A percentile compares a stretch with the other conserved stretches of the same genome.
Evolutionary conservation across 345 rosid genomes (phyloP).

Genomic region (Viola odorata): DNA sequence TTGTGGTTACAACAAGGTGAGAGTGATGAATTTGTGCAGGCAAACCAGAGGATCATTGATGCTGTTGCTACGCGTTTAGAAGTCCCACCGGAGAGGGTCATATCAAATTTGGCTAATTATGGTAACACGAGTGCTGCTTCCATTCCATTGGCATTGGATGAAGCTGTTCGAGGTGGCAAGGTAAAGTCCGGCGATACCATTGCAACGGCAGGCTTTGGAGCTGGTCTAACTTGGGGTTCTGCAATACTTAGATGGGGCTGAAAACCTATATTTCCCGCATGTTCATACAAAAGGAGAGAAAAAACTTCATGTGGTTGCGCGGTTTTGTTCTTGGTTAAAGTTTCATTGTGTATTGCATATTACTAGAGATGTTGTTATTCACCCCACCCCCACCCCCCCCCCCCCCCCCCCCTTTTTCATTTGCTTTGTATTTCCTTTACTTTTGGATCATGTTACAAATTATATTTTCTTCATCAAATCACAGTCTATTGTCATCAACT

Average conservation of each 20-base stretch:
- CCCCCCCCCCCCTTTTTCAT: not conserved
- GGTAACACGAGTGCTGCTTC: conserved; percentile 95
- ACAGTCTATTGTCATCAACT: not conserved
- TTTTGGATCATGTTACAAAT: conserved; percentile 19
- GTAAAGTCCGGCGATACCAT: conserved; percentile 73
- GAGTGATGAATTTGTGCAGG: conserved; percentile 46
- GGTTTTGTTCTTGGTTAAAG: conserved; percentile 5
- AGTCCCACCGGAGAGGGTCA: conserved; percentile 70
- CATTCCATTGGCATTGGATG: conserved; percentile 88
- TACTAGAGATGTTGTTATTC: conserved; percentile 8
- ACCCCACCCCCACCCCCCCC: no score
- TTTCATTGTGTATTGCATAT: conserved; percentile 9
- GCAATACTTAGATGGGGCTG: conserved; percentile 82
- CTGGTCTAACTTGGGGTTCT: conserved; percentile 95
- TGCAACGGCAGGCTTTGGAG: conserved; percentile 87
- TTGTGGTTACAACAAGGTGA: not conserved
- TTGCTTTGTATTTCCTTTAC: conserved; percentile 6
- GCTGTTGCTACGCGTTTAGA: conserved; percentile 74
- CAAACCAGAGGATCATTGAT: conserved; percentile 93
- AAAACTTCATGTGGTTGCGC: conserved; percentile 9
- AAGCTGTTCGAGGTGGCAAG: conserved; percentile 81
- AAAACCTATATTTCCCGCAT: conserved; percentile 15
- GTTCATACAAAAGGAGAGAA: conserved; percentile 3
- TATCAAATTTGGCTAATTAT: conserved; percentile 80
- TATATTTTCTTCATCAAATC: conserved; percentile 5